These are phyloP conservation scores for Picochlorum sp. DNA, from an alignment of 139 green algal species.

Conservation along the genomic window DNA sequence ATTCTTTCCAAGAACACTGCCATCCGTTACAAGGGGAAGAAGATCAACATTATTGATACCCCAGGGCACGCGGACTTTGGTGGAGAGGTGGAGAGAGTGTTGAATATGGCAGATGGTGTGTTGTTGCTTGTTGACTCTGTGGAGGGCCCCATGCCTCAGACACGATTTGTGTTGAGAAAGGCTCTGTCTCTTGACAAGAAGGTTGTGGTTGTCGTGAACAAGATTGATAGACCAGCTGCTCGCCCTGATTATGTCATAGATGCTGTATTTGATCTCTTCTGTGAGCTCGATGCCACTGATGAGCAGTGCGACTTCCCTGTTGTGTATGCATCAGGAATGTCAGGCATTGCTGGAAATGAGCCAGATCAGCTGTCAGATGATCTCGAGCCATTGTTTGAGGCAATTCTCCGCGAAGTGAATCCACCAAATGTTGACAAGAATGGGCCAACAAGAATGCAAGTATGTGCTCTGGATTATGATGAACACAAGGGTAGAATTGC, in stretches of 20 bases:
- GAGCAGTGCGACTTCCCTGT: conserved; percentile 85
- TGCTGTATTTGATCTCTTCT: conserved; percentile 93
- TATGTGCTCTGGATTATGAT: conserved; percentile 93
- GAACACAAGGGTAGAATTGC: conserved; percentile 92
- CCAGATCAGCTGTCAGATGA: conserved; percentile 60
- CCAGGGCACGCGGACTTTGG: conserved; percentile 99
- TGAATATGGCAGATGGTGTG: conserved; percentile 99
- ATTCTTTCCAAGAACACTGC: conserved; percentile 99
- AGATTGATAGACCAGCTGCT: conserved; percentile 83
- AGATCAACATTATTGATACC: conserved; percentile 99
- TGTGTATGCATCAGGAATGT: conserved; percentile 87
- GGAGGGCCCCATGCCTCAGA: conserved; percentile 97
- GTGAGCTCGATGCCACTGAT: conserved; percentile 86
- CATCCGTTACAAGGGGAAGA: conserved; percentile 68
- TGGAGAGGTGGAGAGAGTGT: conserved; percentile 96
- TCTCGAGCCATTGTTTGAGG: conserved; percentile 90
- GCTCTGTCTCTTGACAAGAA: conserved; percentile 88
- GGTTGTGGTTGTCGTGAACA: conserved; percentile 98
- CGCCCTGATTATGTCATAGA: conserved; percentile 80
- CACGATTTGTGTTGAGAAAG: conserved; percentile 97
- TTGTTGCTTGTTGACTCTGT: conserved; percentile 95
- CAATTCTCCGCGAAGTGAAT: conserved; percentile 73
- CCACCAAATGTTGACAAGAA: conserved; percentile 59
- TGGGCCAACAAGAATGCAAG: conserved; percentile 64
- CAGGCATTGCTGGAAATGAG: conserved; percentile 75